These are phyloP conservation scores for Phytophthora rubi DNA, from an alignment of 352 stramenopile genomes.

Conservation along the genomic window DNA sequence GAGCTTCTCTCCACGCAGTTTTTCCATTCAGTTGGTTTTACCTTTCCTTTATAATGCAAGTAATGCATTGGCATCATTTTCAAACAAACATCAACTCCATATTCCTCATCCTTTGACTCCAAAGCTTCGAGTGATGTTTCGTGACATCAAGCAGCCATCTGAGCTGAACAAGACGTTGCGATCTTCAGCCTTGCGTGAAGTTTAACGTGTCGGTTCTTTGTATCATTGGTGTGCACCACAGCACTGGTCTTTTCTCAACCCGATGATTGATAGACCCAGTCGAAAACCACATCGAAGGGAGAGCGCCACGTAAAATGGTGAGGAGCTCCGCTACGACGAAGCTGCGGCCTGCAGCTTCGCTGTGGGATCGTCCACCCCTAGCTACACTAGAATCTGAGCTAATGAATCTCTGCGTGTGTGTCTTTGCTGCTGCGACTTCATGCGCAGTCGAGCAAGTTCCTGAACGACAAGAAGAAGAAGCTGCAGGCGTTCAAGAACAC, in stretches of 20 bases:
- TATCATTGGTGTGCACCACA: not conserved
- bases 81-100: slow-evolving; percentile 28
- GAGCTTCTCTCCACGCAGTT: slow-evolving; percentile 45
- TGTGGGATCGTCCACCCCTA: not conserved
- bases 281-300: slow-evolving; percentile 17
- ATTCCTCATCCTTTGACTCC: not conserved
- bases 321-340: not conserved
- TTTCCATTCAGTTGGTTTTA: slow-evolving; percentile 39
- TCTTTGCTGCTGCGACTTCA: not conserved
- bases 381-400: not conserved
- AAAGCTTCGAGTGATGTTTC: not conserved
- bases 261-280: not conserved
- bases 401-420: not conserved
- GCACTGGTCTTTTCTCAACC: not conserved
- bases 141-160: not conserved
- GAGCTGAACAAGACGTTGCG: slow-evolving; percentile 5
- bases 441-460: slow-evolving; percentile 47
- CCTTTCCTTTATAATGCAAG: slow-evolving; percentile 34
- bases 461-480: slow-evolving; percentile 22
- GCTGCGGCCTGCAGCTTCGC: not conserved
- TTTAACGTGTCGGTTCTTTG: slow-evolving; percentile 3
- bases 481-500: slow-evolving; percentile 71
- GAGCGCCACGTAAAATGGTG: slow-evolving; percentile 36
- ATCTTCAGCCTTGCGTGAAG: not conserved
- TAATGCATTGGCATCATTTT: slow-evolving; percentile 46